phyloP scores from a whole-genome alignment of 1,284 basidiomycete genomes.

The Cutaneotrichosporon mucoides region DNA sequence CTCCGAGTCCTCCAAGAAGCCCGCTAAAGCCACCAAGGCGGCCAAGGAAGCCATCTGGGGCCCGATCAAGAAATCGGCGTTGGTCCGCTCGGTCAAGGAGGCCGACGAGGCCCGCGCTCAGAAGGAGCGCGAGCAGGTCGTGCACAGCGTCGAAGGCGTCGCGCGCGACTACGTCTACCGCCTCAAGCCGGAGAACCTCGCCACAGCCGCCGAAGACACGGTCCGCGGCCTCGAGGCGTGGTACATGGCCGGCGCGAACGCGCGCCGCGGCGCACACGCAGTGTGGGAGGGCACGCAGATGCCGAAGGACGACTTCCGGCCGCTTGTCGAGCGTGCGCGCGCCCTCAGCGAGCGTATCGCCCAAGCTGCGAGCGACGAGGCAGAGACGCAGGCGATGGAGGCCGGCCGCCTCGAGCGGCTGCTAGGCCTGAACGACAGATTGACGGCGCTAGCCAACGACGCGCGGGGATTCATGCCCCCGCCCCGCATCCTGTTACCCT shows the following conservation, averaged over 20 bases:
- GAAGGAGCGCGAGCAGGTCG: slow-evolving; percentile 35
- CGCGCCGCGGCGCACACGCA: slow-evolving; percentile 11
- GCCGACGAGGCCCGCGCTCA: slow-evolving; percentile 44
- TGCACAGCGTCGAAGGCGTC: slow-evolving; percentile 37
- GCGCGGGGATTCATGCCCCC: slow-evolving; percentile 39
- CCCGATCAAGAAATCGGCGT: slow-evolving; percentile 51
- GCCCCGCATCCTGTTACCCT: slow-evolving; percentile 37
- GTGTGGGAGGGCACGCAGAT: slow-evolving; percentile 45
- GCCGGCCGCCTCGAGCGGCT: slow-evolving; percentile 58
- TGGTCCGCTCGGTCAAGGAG: slow-evolving; percentile 49
- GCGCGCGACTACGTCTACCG: slow-evolving; percentile 46
- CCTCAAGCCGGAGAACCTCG: slow-evolving; percentile 56
- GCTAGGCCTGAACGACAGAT: slow-evolving; percentile 65
- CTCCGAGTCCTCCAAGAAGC: slow-evolving; percentile 8
- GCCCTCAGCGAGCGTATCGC: slow-evolving; percentile 59
- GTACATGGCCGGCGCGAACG: slow-evolving; percentile 26
- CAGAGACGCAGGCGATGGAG: background rate
- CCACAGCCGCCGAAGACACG: slow-evolving; percentile 56
- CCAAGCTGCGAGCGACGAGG: slow-evolving; percentile 37
- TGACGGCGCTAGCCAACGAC: slow-evolving; percentile 54
- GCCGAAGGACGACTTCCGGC: slow-evolving; percentile 39
- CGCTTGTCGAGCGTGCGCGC: slow-evolving; percentile 54
- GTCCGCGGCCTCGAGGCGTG: slow-evolving; percentile 39
- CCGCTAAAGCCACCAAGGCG: slow-evolving; percentile 11
- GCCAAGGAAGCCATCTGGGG: slow-evolving; percentile 48